Percentiles rank a stretch among this genome's conserved stretches.
phyloP scores from a whole-genome alignment of 495 filamentous ascomycete genomes.

The Beverwykella pulmonaria region DNA sequence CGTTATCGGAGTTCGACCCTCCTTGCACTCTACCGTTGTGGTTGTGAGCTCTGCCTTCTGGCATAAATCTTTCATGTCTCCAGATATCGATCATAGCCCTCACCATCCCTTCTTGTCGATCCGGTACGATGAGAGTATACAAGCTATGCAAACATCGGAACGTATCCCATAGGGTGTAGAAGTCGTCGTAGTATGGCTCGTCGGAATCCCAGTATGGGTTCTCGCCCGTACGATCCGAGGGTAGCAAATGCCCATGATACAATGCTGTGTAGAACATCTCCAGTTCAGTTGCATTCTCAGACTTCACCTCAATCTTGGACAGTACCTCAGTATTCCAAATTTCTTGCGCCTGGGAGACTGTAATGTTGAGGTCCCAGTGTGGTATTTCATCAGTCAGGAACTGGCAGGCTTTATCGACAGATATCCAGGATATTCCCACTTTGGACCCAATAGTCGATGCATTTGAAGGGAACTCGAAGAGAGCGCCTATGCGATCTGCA shows the following conservation, averaged over 20 bases:
- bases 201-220: slow-evolving; percentile 41
- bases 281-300: slow-evolving; percentile 37
- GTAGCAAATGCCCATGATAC: slow-evolving; percentile 43
- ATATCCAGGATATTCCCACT: slow-evolving; percentile 42
- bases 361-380: slow-evolving; percentile 36
- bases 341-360: slow-evolving; percentile 27
- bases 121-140: slow-evolving; percentile 40
- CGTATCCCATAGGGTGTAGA: slow-evolving; percentile 45
- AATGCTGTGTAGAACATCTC: slow-evolving; percentile 41
- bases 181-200: slow-evolving; percentile 42
- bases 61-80: slow-evolving; percentile 42
- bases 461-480: slow-evolving; percentile 6
- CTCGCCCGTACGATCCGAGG: slow-evolving; percentile 41
- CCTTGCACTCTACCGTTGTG: slow-evolving; percentile 44
- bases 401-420: slow-evolving; percentile 38
- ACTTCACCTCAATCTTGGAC: slow-evolving; percentile 36
- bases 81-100: slow-evolving; percentile 42
- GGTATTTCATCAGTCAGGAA: slow-evolving; percentile 38
- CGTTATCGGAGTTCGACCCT: slow-evolving; percentile 44
- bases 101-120: slow-evolving; percentile 33
- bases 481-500: slow-evolving; percentile 38
- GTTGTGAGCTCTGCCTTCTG: slow-evolving; percentile 39
- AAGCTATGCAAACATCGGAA: slow-evolving; percentile 39
- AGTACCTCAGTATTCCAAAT: slow-evolving; percentile 44
- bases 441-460: slow-evolving; percentile 31